Conservation (phyloP, 768 basidiomycete genomes). For the Coprinopsis marcescibilis region DNA sequence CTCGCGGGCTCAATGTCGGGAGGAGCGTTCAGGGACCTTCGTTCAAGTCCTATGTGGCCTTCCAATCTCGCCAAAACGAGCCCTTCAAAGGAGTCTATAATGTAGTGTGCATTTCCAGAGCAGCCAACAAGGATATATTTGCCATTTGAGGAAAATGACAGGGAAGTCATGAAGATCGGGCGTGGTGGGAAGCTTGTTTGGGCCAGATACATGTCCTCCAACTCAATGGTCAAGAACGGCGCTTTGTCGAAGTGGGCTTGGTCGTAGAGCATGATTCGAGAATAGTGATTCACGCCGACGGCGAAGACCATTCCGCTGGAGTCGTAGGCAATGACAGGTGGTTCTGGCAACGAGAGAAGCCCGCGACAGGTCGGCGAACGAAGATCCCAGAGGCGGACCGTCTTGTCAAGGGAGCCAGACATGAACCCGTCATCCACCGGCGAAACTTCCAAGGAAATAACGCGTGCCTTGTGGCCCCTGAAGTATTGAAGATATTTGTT, state of each 20-base stretch:
- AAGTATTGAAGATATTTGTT: slow-evolving; percentile 97
- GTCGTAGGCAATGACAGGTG: slow-evolving; percentile 83
- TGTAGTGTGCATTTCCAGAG: slow-evolving; percentile 87
- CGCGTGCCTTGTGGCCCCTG: slow-evolving; percentile 86
- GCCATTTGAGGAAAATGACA: slow-evolving; percentile 86
- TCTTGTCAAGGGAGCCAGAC: slow-evolving; percentile 90
- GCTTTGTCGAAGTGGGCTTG: slow-evolving; percentile 84
- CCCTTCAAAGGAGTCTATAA: slow-evolving; percentile 88
- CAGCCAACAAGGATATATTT: slow-evolving; percentile 90
- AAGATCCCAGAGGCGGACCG: slow-evolving; percentile 94
- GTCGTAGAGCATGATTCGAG: slow-evolving; percentile 82
- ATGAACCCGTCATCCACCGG: slow-evolving; percentile 95
- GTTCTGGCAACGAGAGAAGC: slow-evolving; percentile 54
- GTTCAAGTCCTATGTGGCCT: slow-evolving; percentile 80
- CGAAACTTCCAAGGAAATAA: slow-evolving; percentile 86
- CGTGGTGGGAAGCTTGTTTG: slow-evolving; percentile 82
- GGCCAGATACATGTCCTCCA: slow-evolving; percentile 75
- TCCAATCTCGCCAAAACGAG: slow-evolving; percentile 78
- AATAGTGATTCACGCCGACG: slow-evolving; percentile 77
- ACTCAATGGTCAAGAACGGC: slow-evolving; percentile 78
- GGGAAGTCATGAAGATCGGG: slow-evolving; percentile 84
- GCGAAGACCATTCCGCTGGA: slow-evolving; percentile 79
- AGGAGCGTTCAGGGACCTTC: slow-evolving; percentile 45
- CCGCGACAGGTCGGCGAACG: slow-evolving; percentile 75
- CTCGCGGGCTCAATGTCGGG: slow-evolving; percentile 62